These are phyloP conservation scores for Thyridium curvatum DNA, from an alignment of 2,329 filamentous ascomycete species.

Conservation along the genomic window DNA sequence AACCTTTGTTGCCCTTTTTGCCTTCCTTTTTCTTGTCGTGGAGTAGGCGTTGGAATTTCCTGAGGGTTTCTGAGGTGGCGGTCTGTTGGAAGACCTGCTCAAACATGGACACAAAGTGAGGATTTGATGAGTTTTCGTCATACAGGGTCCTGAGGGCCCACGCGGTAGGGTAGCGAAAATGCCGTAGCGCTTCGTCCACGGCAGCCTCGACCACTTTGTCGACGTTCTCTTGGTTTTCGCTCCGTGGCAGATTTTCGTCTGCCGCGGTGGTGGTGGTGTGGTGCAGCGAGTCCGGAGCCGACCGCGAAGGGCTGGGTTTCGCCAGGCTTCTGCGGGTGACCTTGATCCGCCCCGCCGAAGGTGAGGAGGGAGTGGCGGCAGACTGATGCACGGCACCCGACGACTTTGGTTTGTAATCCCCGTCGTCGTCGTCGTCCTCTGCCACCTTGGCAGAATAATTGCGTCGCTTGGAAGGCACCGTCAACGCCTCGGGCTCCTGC, in stretches of 20 bases:
- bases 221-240: conserved; percentile 34
- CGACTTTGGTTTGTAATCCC: conserved; percentile 34
- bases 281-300: background rate
- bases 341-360: conserved; percentile 17
- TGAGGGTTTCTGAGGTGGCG: conserved; percentile 43
- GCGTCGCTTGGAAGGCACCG: background rate
- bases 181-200: conserved; percentile 51
- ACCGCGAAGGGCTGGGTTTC: background rate
- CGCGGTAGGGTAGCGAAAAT: conserved; percentile 54
- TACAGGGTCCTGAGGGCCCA: conserved; percentile 55
- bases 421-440: conserved; percentile 29
- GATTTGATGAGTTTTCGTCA: conserved; percentile 47
- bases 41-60: conserved; percentile 45
- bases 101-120: conserved; percentile 48
- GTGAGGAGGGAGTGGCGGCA: no score
- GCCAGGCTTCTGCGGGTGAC: conserved; percentile 11
- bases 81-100: conserved; percentile 52
- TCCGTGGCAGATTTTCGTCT: background rate
- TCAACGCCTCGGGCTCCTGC: conserved; percentile 16
- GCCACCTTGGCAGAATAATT: background rate
- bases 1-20: conserved; percentile 43
- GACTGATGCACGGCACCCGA: conserved; percentile 9
- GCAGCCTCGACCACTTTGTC: conserved; percentile 50
- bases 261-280: background rate
- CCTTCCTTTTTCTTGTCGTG: conserved; percentile 51